A percentile compares a stretch with the other conserved stretches of the same genome.
phyloP scores from a whole-genome alignment of 2,329 filamentous ascomycete species.

The Hypoxylon sp. region DNA sequence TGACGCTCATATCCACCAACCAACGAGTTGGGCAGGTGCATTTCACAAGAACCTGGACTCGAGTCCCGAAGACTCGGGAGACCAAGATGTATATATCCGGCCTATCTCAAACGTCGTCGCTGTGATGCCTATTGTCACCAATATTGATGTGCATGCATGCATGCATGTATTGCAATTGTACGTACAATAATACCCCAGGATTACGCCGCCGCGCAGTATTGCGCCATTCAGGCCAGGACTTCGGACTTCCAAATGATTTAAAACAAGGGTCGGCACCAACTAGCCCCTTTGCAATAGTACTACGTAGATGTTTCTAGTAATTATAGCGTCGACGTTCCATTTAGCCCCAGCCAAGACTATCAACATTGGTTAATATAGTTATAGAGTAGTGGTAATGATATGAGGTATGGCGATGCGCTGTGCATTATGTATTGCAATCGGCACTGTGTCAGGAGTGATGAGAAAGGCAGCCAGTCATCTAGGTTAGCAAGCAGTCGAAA shows the following conservation, averaged over 20 bases:
- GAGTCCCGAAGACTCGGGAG: background rate
- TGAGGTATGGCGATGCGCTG: background rate
- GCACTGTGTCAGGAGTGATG: background rate
- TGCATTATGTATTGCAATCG: background rate
- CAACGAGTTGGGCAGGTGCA: background rate
- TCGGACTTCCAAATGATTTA: conserved; percentile 11
- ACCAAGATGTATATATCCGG: background rate
- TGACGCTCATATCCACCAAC: background rate
- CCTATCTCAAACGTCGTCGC: background rate
- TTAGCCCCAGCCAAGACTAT: conserved; percentile 36
- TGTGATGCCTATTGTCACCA: background rate
- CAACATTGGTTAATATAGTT: conserved; percentile 24
- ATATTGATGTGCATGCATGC: conserved; percentile 1
- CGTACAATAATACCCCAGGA: background rate
- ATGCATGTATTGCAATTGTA: background rate
- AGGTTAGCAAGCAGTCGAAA: background rate
- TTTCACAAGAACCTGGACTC: background rate
- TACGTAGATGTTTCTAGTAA: conserved; percentile 31
- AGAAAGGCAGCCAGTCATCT: background rate
- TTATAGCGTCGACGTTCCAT: conserved; percentile 36
- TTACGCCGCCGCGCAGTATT: conserved; percentile 17
- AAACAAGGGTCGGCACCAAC: conserved; percentile 30
- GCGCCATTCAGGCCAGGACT: conserved; percentile 30
- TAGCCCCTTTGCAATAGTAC: conserved; percentile 24
- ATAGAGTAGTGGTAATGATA: too few species aligned